phyloP scores from a whole-genome alignment of 129 eudicot genomes.

The Oenanthe sinensis region DNA sequence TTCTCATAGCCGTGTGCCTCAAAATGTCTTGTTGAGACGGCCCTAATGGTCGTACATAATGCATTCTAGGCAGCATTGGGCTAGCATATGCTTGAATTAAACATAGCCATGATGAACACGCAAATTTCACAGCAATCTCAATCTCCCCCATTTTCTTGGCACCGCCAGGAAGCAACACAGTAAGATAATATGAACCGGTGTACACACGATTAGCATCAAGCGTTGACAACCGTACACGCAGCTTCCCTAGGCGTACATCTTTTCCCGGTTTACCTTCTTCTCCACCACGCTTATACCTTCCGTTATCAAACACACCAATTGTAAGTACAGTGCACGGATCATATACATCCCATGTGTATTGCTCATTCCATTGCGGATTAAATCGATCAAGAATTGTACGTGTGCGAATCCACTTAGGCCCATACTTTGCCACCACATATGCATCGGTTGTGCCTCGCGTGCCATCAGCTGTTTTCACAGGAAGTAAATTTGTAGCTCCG shows the following conservation, averaged over 20 bases:
- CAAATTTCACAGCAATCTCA: constrained; percentile 68
- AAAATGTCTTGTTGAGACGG: constrained; percentile 70
- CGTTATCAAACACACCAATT: constrained; percentile 81
- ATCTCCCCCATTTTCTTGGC: constrained; percentile 85
- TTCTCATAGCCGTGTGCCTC: constrained; percentile 72
- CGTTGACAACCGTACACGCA: constrained; percentile 71
- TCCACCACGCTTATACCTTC: constrained; percentile 51
- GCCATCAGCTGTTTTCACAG: constrained; percentile 81
- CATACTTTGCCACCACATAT: constrained; percentile 79
- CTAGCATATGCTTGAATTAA: constrained; percentile 63
- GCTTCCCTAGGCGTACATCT: constrained; percentile 80
- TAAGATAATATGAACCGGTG: constrained; percentile 50
- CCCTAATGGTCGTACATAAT: constrained; percentile 70
- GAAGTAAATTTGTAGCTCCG: constrained; percentile 63
- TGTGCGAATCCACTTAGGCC: constrained; percentile 93
- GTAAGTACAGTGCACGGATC: constrained; percentile 96
- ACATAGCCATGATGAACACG: constrained; percentile 83
- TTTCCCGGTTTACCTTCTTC: constrained; percentile 29
- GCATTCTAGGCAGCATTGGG: constrained; percentile 91
- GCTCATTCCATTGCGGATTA: constrained; percentile 92
- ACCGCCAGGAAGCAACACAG: constrained; percentile 70
- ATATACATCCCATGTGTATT: constrained; percentile 88
- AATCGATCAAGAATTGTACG: constrained; percentile 77
- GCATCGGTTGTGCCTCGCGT: constrained; percentile 85
- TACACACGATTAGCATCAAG: constrained; percentile 79